Conservation (phyloP, 106 monocot species). For the Triglochin maritima region DNA sequence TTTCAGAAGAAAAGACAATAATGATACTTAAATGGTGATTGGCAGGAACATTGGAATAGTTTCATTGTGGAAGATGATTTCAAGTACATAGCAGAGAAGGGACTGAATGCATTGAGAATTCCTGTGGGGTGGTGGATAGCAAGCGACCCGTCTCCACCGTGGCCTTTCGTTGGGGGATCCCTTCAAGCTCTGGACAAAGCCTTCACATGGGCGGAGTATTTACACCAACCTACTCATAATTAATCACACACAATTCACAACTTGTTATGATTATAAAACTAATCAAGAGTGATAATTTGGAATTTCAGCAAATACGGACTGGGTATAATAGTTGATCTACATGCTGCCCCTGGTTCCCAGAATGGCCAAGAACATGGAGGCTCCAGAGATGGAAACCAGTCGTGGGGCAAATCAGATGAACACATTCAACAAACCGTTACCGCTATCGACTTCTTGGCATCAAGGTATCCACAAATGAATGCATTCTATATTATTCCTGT, state of each 20-base stretch:
- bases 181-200: constrained; percentile 59
- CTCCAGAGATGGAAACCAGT: constrained; percentile 53
- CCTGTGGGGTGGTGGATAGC: constrained; percentile 97
- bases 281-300: neutral
- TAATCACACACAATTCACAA: neutral
- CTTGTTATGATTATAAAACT: neutral
- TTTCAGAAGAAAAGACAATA: neutral
- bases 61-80: constrained; percentile 69
- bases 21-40: neutral
- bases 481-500: neutral
- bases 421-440: constrained; percentile 37
- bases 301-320: constrained; percentile 33
- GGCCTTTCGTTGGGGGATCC: constrained; percentile 57
- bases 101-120: constrained; percentile 55
- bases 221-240: neutral
- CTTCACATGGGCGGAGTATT: constrained; percentile 74
- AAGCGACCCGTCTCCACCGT: constrained; percentile 44
- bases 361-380: constrained; percentile 59
- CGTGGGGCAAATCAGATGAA: constrained; percentile 46
- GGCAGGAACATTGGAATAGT: constrained; percentile 56
- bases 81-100: constrained; percentile 39
- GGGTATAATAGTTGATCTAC: constrained; percentile 50
- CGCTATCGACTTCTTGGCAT: constrained; percentile 57
- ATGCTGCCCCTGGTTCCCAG: constrained; percentile 58
- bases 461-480: constrained; percentile 22